Percentiles rank a stretch among this genome's conserved stretches.
phyloP scores from a whole-genome alignment of 306 rosid species.

The Astragalus glycyphyllos region DNA sequence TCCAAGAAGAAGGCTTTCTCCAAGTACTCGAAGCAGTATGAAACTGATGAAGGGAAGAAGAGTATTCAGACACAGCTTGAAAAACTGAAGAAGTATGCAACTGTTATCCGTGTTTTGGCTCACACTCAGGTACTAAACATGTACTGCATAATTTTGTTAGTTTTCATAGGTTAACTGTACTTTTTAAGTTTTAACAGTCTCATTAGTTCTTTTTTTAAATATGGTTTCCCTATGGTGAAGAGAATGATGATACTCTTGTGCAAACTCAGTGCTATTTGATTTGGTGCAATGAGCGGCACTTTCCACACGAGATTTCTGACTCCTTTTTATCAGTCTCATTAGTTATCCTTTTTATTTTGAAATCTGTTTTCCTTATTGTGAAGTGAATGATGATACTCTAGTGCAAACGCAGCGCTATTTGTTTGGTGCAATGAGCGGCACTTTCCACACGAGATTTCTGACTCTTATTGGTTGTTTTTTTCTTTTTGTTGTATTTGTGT shows the following conservation, averaged over 20 bases:
- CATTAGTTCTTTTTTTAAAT: not conserved
- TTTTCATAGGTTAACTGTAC: not conserved
- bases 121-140: slow-evolving; percentile 72
- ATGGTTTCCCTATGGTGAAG: not conserved
- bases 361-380: too few relatives aligned
- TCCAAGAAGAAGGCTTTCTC: slow-evolving; percentile 91
- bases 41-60: slow-evolving; percentile 81
- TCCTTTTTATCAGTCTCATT: not conserved
- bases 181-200: not conserved
- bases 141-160: not conserved
- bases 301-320: slow-evolving; percentile 62
- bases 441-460: slow-evolving; percentile 65
- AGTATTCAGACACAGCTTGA: slow-evolving; percentile 67
- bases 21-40: slow-evolving; percentile 73
- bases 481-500: not conserved
- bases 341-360: too few relatives aligned
- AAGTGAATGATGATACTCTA: slow-evolving; percentile 45
- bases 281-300: slow-evolving; percentile 51
- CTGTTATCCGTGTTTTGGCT: slow-evolving; percentile 82
- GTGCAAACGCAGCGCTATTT: slow-evolving; percentile 45
- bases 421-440: slow-evolving; percentile 51
- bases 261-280: slow-evolving; percentile 36
- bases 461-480: slow-evolving; percentile 11
- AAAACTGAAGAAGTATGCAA: slow-evolving; percentile 71
- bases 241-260: slow-evolving; percentile 45